Conservation (phyloP, 495 filamentous ascomycete species). For the Aspergillus biplanus region DNA sequence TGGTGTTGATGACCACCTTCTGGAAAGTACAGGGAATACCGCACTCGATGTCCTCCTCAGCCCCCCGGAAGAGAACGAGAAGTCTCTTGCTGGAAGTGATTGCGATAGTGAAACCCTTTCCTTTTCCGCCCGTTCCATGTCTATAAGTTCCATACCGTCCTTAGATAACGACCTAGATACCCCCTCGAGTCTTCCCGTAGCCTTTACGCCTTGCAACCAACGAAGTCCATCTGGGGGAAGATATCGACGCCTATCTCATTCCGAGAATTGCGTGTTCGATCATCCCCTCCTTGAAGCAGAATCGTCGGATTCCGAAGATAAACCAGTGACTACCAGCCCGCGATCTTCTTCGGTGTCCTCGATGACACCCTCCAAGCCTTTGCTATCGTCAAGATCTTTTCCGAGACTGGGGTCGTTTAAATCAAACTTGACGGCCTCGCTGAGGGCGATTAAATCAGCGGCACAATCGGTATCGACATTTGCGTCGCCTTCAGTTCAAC, state of each 20-base stretch:
- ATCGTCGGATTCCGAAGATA: constrained; percentile 35
- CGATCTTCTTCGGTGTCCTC: constrained; percentile 26
- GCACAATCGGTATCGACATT: constrained; percentile 83
- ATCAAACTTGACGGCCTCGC: constrained; percentile 91
- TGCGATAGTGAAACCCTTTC: constrained; percentile 40
- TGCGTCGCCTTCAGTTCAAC: constrained; percentile 70
- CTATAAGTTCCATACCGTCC: constrained; percentile 65
- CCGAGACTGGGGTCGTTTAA: constrained; percentile 67
- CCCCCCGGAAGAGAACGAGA: constrained; percentile 49
- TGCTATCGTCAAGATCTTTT: constrained; percentile 35
- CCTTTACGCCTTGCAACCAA: constrained; percentile 41
- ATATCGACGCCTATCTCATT: constrained; percentile 45
- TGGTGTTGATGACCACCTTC: constrained; percentile 39
- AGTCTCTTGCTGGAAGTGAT: constrained; percentile 38
- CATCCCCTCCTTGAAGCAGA: constrained; percentile 58
- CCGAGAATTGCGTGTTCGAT: constrained; percentile 57
- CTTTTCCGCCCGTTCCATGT: constrained; percentile 56
- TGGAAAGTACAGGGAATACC: constrained; percentile 37
- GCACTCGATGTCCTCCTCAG: constrained; percentile 50
- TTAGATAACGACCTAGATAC: constrained; percentile 59
- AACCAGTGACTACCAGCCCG: constrained; percentile 23
- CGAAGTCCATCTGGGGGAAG: constrained; percentile 46
- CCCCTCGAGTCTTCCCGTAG: constrained; percentile 43
- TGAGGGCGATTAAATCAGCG: constrained; percentile 83
- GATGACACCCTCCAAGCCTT: constrained; percentile 25